Evolutionary conservation across 2,329 filamentous ascomycete species (phyloP).

Genomic region (Drechslerella stenobrocha): DNA sequence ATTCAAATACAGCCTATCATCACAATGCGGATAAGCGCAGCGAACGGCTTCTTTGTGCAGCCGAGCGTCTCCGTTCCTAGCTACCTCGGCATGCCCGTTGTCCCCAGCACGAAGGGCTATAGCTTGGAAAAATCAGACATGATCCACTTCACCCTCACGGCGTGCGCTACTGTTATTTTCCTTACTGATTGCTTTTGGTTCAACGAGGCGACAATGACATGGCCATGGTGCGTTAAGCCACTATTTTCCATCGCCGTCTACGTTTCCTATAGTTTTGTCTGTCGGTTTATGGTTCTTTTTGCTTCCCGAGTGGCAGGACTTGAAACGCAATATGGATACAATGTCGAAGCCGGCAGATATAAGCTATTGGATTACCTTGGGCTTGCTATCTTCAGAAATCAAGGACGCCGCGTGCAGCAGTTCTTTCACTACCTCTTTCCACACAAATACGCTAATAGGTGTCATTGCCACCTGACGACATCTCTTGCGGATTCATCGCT

Average conservation of each 20-base stretch:
- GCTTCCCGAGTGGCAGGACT: conserved; percentile 3
- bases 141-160: conserved; percentile 13
- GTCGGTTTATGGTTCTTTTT: conserved; percentile 7
- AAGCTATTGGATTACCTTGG: conserved; percentile 23
- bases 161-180: conserved; percentile 12
- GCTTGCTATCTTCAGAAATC: conserved; percentile 1
- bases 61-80: not conserved
- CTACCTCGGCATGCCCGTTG: not conserved
- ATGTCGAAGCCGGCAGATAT: conserved; percentile 8
- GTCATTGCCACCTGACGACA: not conserved
- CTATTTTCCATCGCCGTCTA: conserved; percentile 12
- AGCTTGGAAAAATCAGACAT: conserved; percentile 7
- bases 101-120: not conserved
- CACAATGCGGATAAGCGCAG: too few species aligned
- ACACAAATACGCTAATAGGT: not conserved
- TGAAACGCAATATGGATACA: conserved; percentile 28
- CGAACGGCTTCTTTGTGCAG: not conserved
- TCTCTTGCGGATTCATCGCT: not conserved
- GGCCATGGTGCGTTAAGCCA: not conserved
- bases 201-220: conserved; percentile 14
- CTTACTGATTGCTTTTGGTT: conserved; percentile 23
- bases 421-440: not conserved
- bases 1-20: too few species aligned
- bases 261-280: conserved; percentile 17
- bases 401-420: not conserved